A percentile compares a stretch with the other conserved stretches of the same genome.
phyloP scores from a whole-genome alignment of 1,139 yeast genomes.

The Diutina mesorugosa region DNA sequence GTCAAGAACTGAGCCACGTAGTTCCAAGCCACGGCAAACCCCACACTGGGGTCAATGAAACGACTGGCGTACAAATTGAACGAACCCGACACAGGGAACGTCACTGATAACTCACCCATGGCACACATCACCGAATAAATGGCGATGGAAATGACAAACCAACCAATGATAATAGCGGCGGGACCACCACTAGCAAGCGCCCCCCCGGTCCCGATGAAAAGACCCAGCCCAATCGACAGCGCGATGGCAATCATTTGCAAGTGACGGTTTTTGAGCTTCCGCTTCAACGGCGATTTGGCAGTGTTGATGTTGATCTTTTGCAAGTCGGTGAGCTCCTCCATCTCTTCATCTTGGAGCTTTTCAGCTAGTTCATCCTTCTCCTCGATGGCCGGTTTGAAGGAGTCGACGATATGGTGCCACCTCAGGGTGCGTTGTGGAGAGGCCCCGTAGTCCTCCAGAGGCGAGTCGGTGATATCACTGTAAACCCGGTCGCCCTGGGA shows the following conservation, averaged over 20 bases:
- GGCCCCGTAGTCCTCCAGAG: neutral
- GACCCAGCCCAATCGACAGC: constrained; percentile 13
- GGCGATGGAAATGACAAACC: constrained; percentile 42
- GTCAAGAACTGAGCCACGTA: constrained; percentile 59
- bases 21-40: constrained; percentile 48
- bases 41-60: constrained; percentile 50
- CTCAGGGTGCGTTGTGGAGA: neutral
- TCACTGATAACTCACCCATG: constrained; percentile 55
- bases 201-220: constrained; percentile 9
- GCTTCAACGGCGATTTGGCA: constrained; percentile 24
- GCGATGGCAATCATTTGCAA: constrained; percentile 18
- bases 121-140: constrained; percentile 49
- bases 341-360: neutral
- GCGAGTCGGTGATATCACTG: neutral
- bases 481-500: neutral
- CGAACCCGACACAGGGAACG: constrained; percentile 50
- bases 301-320: constrained; percentile 24
- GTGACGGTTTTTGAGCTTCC: constrained; percentile 26
- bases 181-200: constrained; percentile 8
- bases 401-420: neutral
- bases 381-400: neutral
- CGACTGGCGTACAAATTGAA: constrained; percentile 47
- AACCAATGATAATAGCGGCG: constrained; percentile 19
- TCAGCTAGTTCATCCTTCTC: neutral
- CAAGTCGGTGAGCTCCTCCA: constrained; percentile 16